phyloP scores from a whole-genome alignment of 768 basidiomycete species.

The Boletus tomentosulus region DNA sequence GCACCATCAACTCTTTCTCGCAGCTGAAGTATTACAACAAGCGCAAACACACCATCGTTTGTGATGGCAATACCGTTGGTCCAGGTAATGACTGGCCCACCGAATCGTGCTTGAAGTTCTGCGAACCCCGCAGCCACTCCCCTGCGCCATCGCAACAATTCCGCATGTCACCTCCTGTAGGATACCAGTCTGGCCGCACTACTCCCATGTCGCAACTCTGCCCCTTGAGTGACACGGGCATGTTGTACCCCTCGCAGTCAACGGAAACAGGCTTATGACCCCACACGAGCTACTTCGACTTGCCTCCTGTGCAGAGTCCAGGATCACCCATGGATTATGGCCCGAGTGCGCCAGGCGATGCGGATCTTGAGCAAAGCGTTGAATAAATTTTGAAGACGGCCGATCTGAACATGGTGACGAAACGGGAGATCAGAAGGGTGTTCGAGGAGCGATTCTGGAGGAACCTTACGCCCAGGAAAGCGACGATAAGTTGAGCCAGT shows the following conservation, averaged over 20 bases:
- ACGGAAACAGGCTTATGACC: no score
- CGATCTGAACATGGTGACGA: conserved; percentile 88
- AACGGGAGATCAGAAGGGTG: conserved; percentile 81
- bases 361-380: no score
- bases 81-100: conserved; percentile 95
- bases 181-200: conserved; percentile 74
- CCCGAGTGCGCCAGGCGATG: no score
- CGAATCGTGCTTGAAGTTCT: conserved; percentile 85
- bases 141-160: conserved; percentile 66
- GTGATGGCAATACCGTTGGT: conserved; percentile 97
- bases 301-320: no score
- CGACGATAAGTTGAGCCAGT: conserved; percentile 60
- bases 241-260: no score
- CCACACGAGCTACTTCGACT: no score
- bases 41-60: conserved; percentile 88
- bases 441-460: conserved; percentile 80
- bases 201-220: conserved; percentile 54
- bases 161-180: conserved; percentile 52
- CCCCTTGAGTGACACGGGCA: conserved; percentile 33
- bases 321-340: no score
- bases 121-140: conserved; percentile 71
- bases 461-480: conserved; percentile 69
- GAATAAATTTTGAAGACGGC: conserved; percentile 70
- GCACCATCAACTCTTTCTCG: conserved; percentile 91
- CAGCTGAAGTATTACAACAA: conserved; percentile 98